Evolutionary conservation across 2,329 filamentous ascomycete species (phyloP).

Genomic region (Byssochlamys sp.): DNA sequence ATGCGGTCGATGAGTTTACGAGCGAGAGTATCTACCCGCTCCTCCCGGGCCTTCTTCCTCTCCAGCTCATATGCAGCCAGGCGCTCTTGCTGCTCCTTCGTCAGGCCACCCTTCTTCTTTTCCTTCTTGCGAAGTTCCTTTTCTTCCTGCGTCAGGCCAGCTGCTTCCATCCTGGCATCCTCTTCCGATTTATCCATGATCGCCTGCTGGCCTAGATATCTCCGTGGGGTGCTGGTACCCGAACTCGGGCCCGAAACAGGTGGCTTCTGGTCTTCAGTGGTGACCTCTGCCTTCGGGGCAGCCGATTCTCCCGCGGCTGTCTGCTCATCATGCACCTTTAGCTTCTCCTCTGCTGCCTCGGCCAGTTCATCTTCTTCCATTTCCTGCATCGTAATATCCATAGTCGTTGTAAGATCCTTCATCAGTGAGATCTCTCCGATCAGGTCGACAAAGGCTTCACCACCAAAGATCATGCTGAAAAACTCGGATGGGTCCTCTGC

Average conservation of each 20-base stretch:
- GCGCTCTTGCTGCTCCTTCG: slow-evolving; percentile 88
- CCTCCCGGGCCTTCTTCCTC: slow-evolving; percentile 70
- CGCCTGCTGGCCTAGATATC: slow-evolving; percentile 65
- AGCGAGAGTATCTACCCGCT: slow-evolving; percentile 74
- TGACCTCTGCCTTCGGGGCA: slow-evolving; percentile 19
- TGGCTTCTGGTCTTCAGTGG: slow-evolving; percentile 18
- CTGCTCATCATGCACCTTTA: slow-evolving; percentile 37
- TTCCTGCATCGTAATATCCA: slow-evolving; percentile 89
- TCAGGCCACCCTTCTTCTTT: slow-evolving; percentile 79
- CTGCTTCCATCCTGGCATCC: slow-evolving; percentile 55
- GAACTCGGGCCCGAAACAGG: slow-evolving; percentile 17
- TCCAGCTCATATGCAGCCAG: slow-evolving; percentile 81
- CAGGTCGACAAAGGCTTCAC: slow-evolving; percentile 88
- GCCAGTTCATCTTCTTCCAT: slow-evolving; percentile 60
- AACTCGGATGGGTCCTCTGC: slow-evolving; percentile 85
- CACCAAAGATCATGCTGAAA: slow-evolving; percentile 96
- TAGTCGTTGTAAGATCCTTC: slow-evolving; percentile 94
- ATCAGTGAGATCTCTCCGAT: slow-evolving; percentile 97
- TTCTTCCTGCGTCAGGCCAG: slow-evolving; percentile 60
- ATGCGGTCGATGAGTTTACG: slow-evolving; percentile 82
- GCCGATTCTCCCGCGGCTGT: slow-evolving; percentile 46
- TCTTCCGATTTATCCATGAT: slow-evolving; percentile 84
- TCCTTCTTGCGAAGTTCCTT: slow-evolving; percentile 68
- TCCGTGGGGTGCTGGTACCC: slow-evolving; percentile 41
- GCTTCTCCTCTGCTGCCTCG: slow-evolving; percentile 42